Percentiles rank a stretch among this genome's conserved stretches.
These are phyloP conservation scores for Eutrema salsugineum DNA, from an alignment of 441 rosid genomes.

Conservation along the genomic window DNA sequence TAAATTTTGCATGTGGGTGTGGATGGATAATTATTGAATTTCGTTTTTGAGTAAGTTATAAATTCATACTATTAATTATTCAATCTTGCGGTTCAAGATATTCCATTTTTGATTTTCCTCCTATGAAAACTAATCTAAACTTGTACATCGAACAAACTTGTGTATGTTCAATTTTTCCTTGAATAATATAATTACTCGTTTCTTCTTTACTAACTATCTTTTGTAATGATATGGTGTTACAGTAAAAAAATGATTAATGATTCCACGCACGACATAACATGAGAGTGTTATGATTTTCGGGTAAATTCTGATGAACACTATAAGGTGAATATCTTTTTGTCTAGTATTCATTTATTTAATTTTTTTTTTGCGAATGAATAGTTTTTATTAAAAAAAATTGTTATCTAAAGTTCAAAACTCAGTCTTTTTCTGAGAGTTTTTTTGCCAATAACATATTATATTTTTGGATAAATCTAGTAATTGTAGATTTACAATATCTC, in stretches of 20 bases:
- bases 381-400: too few species aligned
- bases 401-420: too few species aligned
- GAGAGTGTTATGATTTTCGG: neutral
- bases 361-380: too few species aligned
- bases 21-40: slow-evolving; percentile 21
- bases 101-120: neutral
- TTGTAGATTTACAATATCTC: neutral
- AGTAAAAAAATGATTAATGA: neutral
- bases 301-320: too few species aligned
- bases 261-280: neutral
- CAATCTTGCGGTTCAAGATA: slow-evolving; percentile 1
- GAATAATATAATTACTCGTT: too few species aligned
- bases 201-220: too few species aligned
- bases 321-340: too few species aligned
- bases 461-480: neutral
- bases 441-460: neutral
- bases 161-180: too few species aligned
- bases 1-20: slow-evolving; percentile 30
- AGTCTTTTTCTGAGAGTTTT: too few species aligned
- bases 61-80: neutral
- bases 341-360: too few species aligned
- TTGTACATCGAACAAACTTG: neutral
- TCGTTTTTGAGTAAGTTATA: neutral
- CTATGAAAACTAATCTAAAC: neutral
- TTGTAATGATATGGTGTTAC: neutral